Percentiles rank a stretch among this genome's conserved stretches.
These are phyloP conservation scores for Colletotrichum destructivum DNA, from an alignment of 2,329 filamentous ascomycete species.

Conservation along the genomic window DNA sequence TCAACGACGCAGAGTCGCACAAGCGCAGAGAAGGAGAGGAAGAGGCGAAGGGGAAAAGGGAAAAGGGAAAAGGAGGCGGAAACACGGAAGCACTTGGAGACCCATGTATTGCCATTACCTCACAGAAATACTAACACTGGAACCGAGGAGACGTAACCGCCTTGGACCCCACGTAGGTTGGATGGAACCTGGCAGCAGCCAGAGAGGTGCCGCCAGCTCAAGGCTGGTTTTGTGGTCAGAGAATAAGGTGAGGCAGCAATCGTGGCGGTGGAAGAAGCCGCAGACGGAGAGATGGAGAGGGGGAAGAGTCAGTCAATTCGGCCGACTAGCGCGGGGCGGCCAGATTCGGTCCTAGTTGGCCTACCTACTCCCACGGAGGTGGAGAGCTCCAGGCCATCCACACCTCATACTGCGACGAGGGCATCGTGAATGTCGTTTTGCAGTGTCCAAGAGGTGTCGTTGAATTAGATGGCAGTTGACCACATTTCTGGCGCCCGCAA, in stretches of 20 bases:
- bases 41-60: neutral
- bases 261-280: constrained; percentile 6
- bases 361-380: neutral
- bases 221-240: constrained; percentile 8
- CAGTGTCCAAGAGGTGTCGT: constrained; percentile 18
- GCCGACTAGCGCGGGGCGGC: neutral
- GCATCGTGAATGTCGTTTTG: neutral
- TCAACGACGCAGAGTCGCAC: constrained; percentile 9
- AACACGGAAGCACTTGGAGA: constrained; percentile 10
- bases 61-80: constrained; percentile 7
- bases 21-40: constrained; percentile 4
- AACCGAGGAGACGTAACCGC: constrained; percentile 33
- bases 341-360: constrained; percentile 4
- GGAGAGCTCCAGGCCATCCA: neutral
- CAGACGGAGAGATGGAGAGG: neutral
- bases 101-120: constrained; percentile 46
- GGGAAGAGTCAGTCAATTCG: constrained; percentile 2
- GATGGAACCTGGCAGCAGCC: constrained; percentile 28
- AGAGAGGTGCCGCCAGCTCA: neutral
- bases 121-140: constrained; percentile 46
- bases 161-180: constrained; percentile 8
- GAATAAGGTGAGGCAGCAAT: constrained; percentile 9
- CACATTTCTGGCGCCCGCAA: constrained; percentile 29
- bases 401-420: constrained; percentile 4
- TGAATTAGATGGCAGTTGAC: constrained; percentile 10